These are phyloP conservation scores for Nakazawaea anatomiae DNA, from an alignment of 805 yeast genomes.

Conservation along the genomic window DNA sequence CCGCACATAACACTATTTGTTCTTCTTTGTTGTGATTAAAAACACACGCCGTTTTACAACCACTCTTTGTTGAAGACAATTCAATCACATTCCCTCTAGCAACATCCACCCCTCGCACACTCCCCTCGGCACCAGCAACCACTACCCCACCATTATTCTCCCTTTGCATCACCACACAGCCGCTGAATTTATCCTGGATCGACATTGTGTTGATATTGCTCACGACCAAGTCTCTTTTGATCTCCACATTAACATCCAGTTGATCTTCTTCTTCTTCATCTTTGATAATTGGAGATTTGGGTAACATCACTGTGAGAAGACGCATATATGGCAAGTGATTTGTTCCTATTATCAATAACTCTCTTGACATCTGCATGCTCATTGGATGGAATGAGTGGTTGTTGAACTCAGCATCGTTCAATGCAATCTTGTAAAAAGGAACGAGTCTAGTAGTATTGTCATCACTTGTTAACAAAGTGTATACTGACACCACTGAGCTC, in stretches of 20 bases:
- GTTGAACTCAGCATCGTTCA: slow-evolving; percentile 71
- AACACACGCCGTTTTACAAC: background rate
- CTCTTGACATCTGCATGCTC: slow-evolving; percentile 26
- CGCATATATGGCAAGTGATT: slow-evolving; percentile 78
- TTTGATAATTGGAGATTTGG: slow-evolving; percentile 19
- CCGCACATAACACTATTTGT: background rate
- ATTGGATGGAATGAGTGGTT: slow-evolving; percentile 59
- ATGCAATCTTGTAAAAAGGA: slow-evolving; percentile 42
- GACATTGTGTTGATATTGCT: slow-evolving; percentile 43
- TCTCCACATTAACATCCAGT: slow-evolving; percentile 14
- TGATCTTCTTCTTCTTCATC: slow-evolving; percentile 15
- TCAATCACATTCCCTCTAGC: slow-evolving; percentile 28
- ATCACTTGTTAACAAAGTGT: slow-evolving; percentile 16
- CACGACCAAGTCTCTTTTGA: slow-evolving; percentile 29
- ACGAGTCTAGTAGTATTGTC: slow-evolving; percentile 9
- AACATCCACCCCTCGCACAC: slow-evolving; percentile 53
- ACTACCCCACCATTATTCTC: slow-evolving; percentile 44
- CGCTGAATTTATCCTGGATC: slow-evolving; percentile 66
- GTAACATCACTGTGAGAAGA: slow-evolving; percentile 47
- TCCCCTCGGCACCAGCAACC: slow-evolving; percentile 68
- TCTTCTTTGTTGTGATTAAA: background rate
- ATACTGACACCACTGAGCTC: slow-evolving; percentile 49
- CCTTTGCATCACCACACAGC: slow-evolving; percentile 32
- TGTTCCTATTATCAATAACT: slow-evolving; percentile 55
- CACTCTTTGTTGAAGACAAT: slow-evolving; percentile 8